phyloP scores from a whole-genome alignment of 2,329 filamentous ascomycete species.

The Grosmannia clavigera region DNA sequence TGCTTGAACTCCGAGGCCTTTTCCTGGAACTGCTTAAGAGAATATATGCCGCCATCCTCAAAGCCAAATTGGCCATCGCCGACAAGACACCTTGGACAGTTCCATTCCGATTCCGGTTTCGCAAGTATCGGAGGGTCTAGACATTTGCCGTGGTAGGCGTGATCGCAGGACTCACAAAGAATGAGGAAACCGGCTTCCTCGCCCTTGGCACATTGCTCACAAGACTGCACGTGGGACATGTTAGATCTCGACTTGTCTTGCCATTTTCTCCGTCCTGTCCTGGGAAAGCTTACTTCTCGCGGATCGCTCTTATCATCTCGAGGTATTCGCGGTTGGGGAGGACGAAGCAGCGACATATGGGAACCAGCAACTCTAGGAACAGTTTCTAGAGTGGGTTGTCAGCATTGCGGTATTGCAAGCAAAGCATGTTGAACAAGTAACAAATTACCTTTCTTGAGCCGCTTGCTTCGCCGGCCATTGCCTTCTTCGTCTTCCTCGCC shows the following conservation, averaged over 20 bases:
- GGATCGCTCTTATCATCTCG: constrained; percentile 36
- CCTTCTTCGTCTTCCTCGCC: constrained; percentile 48
- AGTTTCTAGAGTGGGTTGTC: constrained; percentile 28
- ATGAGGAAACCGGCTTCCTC: constrained; percentile 61
- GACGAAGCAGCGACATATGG: constrained; percentile 89
- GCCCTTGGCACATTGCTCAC: constrained; percentile 73
- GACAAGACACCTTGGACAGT: constrained; percentile 87
- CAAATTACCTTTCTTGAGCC: constrained; percentile 66
- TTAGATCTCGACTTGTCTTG: neutral
- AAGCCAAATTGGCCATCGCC: constrained; percentile 96
- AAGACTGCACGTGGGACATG: constrained; percentile 43
- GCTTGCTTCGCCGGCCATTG: constrained; percentile 75
- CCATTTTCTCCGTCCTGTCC: neutral
- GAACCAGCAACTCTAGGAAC: constrained; percentile 86
- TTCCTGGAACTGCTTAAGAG: constrained; percentile 88
- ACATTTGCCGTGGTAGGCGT: constrained; percentile 75
- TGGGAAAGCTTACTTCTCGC: constrained; percentile 25
- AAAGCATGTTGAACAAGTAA: constrained; percentile 4
- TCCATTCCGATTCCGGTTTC: constrained; percentile 81
- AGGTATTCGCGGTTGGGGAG: constrained; percentile 56
- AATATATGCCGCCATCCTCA: constrained; percentile 92
- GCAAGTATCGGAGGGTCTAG: constrained; percentile 73
- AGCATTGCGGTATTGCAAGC: neutral
- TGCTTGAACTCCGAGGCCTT: constrained; percentile 94
- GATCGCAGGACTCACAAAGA: constrained; percentile 83